Base-by-base conservation (phyloP, 352 stramenopile genomes). In the Phytophthora pistaciae region DNA sequence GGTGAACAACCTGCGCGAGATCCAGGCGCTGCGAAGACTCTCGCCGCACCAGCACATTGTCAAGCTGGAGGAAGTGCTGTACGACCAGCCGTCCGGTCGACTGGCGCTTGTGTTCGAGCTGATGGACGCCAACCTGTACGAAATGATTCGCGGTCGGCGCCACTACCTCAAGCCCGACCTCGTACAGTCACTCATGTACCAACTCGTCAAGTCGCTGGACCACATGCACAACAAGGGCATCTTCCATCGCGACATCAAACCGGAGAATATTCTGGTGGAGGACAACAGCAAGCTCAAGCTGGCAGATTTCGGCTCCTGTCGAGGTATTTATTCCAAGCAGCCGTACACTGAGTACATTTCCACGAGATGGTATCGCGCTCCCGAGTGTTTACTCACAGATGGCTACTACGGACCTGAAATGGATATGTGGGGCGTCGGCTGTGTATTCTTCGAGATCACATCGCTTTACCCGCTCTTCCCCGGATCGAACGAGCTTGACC, bases 271-370 rank as follows among this genome's bases (percentile, higher is more conserved):
- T 64, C 76, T 99, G 20, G 90, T 98, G 5, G 92, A 98, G 57
- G 82, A 87, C 68, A 89, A 77, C 42, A 82, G 65, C 31, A 93
- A 95, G 60, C 97, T 98, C 74, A 92, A 91, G 59, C 83, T 99
- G 21, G 96, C 96, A 5, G 96, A 99, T 77, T 99, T 99, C 90
- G 97, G 97, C 16, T 98, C 92, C 4, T 98, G 93, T 71, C 83
- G 95, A 52, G 94, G 95, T 14, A 98, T 99, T 64, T 98, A 98
- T 75, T 97, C 91, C 29, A 98, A 98, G 68, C 93, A 98, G 65
- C 96, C 96, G 56, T 99, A 98, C 72, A 99, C 96, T 13, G 97
- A 99, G 82, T 99, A 99, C 65, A 99, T 99, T 62, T 98, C 93
- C 3, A 99, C 96, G 44, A 79, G 96, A 38, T 99, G 96, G 96